phyloP scores from a whole-genome alignment of 192 early-diverging fungal species.

The Phycomyces blakesleeanus region DNA sequence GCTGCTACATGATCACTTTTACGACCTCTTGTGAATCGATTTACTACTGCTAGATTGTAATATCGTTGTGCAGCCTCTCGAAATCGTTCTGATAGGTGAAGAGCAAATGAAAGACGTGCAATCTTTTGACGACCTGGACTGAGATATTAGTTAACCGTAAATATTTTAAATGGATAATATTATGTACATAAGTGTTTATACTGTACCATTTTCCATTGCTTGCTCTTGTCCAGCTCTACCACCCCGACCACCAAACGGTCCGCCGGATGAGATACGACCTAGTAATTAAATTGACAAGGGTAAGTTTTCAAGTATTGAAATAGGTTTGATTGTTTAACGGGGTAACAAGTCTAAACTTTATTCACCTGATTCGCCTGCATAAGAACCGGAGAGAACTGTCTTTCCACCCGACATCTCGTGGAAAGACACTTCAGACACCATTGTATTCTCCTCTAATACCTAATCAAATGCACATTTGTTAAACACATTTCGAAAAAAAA shows the following conservation, averaged over 20 bases:
- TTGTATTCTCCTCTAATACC: conserved; percentile 90
- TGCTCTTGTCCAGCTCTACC: conserved; percentile 67
- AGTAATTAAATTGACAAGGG: conserved; percentile 3
- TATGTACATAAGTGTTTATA: background rate
- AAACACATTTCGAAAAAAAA: too few species aligned
- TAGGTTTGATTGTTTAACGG: too few species aligned
- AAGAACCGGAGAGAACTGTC: conserved; percentile 72
- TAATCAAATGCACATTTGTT: too few species aligned
- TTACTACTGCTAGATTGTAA: conserved; percentile 78
- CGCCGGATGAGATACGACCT: conserved; percentile 40
- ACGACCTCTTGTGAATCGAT: conserved; percentile 82
- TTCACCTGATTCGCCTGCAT: conserved; percentile 35
- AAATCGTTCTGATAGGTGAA: conserved; percentile 70
- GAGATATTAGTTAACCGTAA: background rate
- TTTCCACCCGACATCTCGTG: conserved; percentile 83
- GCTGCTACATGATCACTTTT: conserved; percentile 72
- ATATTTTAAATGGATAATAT: background rate
- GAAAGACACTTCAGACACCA: conserved; percentile 91
- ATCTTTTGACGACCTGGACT: conserved; percentile 66
- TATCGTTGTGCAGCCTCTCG: conserved; percentile 80
- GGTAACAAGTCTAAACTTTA: background rate
- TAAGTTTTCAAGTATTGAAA: too few species aligned
- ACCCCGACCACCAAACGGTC: conserved; percentile 42
- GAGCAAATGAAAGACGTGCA: conserved; percentile 63
- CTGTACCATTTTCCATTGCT: conserved; percentile 53